Evolutionary conservation across 176 grass and related monocot species (phyloP), one percentile per base, ranked within the genome.

Genomic region (Oryza glumipatula): DNA sequence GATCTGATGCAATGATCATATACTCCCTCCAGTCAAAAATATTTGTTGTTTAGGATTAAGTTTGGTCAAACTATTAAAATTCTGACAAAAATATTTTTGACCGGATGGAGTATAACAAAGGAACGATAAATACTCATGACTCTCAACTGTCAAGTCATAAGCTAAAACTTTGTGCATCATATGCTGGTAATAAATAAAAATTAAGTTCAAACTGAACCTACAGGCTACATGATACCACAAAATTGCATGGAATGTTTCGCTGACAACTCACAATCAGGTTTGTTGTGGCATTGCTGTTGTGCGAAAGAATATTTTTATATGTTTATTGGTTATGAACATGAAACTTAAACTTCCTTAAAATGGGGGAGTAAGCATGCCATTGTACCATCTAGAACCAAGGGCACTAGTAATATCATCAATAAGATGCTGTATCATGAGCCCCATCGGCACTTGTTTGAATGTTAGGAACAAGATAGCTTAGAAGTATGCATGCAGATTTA

Each of bases 291-390:
- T 16, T 41, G 13, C 15, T n/a, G n/a, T 35, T 46, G 71, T 32
- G 3, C 6, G 66, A 65, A 74, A 58, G 35, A 64, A 86, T 64
- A 49, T 70, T 51, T 63, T 58, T 39, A 0, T 2, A 9, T 54
- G 45, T 52, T 80, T 33, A 80, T 22, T 39, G 12, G 49, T 68
- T 76, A 80, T 76, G 49, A 38, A 70, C 33, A 43, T 19, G 12
- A 22, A 72, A 56, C 72, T 39, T 33, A 4, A 72, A 72, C 15
- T n/a, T 39, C 7, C 10, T 51, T 54, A 68, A 12, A 65, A 65
- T 75, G 49, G 24, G 64, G 79, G 17, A 84, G 60, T 84, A 26
- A 89, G 44, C 30, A 70, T 70, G 65, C 12, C 38, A 35, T 84
- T 76, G 61, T 74, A 47, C 15, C 39, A 77, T 83, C 30, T 41